Base-by-base conservation (phyloP, 208 protist genomes). In the Tritrichomonas musculus region DNA sequence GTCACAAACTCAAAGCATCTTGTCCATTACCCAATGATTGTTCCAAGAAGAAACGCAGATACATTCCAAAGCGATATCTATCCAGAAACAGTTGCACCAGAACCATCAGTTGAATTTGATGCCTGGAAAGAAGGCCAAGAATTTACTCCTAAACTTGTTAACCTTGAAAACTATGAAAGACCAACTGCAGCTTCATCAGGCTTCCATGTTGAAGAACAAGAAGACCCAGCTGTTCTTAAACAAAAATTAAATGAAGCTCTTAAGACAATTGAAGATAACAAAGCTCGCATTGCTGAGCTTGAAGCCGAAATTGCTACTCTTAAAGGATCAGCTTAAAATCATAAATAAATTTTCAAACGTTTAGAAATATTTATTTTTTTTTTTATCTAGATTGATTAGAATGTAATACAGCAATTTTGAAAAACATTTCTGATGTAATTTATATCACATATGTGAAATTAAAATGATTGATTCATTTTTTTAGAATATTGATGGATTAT, bases 51-150 rank as follows among this genome's bases (percentile, higher is more conserved):
- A 17, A 92, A 69, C 49, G 88, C 88, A 47, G 88, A 92, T n/a
- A 33, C 14, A 30, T 92, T 92, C 88, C 88, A 92, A 64, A n/a
- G 44, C 0, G 88, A 92, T 69, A 92, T 92, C 57, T 92, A 72
- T 25, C 88, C 88, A 72, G 88, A 69, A 8, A 69, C 88, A 92
- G 1, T 49, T 2, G 55, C 20, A 8, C 55, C 55, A 92, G 55
- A 47, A 20, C 88, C 88, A 69, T 30, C 33, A 25, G 17, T 72
- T 33, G 55, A 92, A 36, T 27, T 50, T 36, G 88, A 92, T 50
- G 88, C 5, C 5, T 92, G 88, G 88, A 72, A 72, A 55, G 33
- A 13, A 20, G 88, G 88, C 33, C 33, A 22, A 3, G 41, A 88
- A n/a, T 11, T 30, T 33, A 53, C 25, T 11, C 39, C 39, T 5